Evolutionary conservation across 129 eudicot species (phyloP), one percentile per base, ranked within the genome.

Genomic region (Escallonia rubra): DNA sequence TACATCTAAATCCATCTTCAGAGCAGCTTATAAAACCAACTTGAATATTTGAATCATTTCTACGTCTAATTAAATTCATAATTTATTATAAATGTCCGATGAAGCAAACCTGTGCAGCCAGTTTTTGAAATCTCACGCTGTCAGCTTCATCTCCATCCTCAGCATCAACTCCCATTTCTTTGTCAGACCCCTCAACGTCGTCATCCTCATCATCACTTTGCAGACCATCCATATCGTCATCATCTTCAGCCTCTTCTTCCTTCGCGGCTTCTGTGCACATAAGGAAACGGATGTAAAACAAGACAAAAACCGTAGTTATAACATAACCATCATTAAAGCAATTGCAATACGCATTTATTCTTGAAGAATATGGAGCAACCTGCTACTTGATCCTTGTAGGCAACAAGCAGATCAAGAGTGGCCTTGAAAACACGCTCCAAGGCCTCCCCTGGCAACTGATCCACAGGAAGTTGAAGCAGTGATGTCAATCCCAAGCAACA

Each of bases 401-500:
- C 96, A 59, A 80, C 91, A 81, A 91, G 98, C 78, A 91, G 81
- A 41, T 91, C 98, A 68, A 91, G 98, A 52, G 86, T 79, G 72
- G 96, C 91, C 79, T 87, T 88, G 56, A 91, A 91, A 70, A 91
- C 82, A 83, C 98, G 98, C 72, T 87, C 89, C 59, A 91, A 72
- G 38, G 98, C 98, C 74, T 91, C 96, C 13, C 70, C 82, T n/a
- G 98, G 98, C 45, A 91, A 72, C 85, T 81, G 96, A 51, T 91
- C 96, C 8, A 79, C 83, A 73, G 96, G 91, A 77, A 88, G 96
- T 62, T 86, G 79, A 57, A 91, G 80, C 80, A 91, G 76, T 41
- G 98, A 83, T 64, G 95, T 88, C 83, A 91, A 86, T 53, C 98
- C 98, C 94, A 91, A 81, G 68, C 96, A 86, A 82, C 98, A 91